Evolutionary conservation across 129 eudicot genomes (phyloP), one percentile per base, ranked within the genome.

Genomic region (Tagetes erecta): DNA sequence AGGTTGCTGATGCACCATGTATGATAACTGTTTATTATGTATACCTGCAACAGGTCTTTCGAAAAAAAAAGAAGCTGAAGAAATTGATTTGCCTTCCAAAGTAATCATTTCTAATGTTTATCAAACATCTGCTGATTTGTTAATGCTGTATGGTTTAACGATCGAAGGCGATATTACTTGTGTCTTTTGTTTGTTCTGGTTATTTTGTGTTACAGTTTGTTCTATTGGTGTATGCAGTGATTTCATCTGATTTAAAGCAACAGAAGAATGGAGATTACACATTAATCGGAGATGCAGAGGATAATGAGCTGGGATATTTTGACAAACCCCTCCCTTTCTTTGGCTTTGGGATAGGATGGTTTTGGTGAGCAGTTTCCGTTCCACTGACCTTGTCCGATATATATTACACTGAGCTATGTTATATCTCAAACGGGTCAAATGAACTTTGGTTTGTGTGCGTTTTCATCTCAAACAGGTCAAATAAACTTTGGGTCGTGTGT

Each of bases 311-410:
- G 39, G 90, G 96, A 44, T 40, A 78, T 6, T 85, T 82, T 51
- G 97, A 91, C 79, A 80, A 85, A 78, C 92, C 90, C 60, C 88
- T 88, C 62, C 92, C 96, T 64, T 91, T 90, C 87, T 91, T 81
- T 81, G 97, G 96, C 45, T 91, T 89, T 77, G 97, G 97, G 70
- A 78, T 88, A 33, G 97, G 97, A 79, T 91, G 97, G 97, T 91
- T 84, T 68, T 91, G 87, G 95, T 91, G 73, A 78, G 96, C 64
- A 53, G 33, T 35, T 40, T 64, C 36, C n/a, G 31, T 8, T 8
- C 13, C 46, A 35, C 42, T 12, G 33, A 40, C 6, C 12, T 44
- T 44, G 46, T 42, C 27, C 27, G 27, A 20, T 20, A 20, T 27
- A 34, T 4, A 3, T 8, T 47, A 47, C 13, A 8, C 10, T 47